Base-by-base conservation (phyloP, 2,329 filamentous ascomycete genomes). In the Neodidymelliopsis sp. region DNA sequence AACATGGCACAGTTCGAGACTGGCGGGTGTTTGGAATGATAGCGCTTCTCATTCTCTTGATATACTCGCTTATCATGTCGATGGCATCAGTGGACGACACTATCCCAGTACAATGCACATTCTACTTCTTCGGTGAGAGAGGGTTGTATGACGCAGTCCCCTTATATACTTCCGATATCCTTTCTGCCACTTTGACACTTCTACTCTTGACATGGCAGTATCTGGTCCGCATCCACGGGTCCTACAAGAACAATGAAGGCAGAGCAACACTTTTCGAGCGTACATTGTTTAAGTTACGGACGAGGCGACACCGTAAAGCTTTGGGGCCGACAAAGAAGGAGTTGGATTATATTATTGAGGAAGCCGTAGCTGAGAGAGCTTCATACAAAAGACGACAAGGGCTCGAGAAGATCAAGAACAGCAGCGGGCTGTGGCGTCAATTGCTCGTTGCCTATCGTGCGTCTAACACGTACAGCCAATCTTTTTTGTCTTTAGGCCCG, bases 11-110 rank as follows among this genome's bases (percentile, higher is more conserved):
- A 6, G 40, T 55, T 12, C 51, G 53, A 8, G 59, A 61, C 23
- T 47, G 46, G 42, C 23, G 53, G 6, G 41, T 57, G 2, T 30
- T 52, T 20, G 54, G 49, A 1, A 55, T 59, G 28, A 20, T 35
- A 39, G 15, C n/a, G 12, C 23, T 53, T 22, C 43, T 57, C 10
- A 19, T 39, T 4, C 23, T 49, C 13, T 38, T 53, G 38, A 34
- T 37, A 19, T 46, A 22, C 29, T 52, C 25, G 23, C 43, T 20
- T 8, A 23, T 28, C 13, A 33, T 25, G 25, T 49, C 23, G 24
- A 45, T 31, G 33, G 41, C 41, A n/a, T 45, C 41, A 11, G 33
- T 31, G 6, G 38, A 55, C 18, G 16, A 28, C 12, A 45, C 53
- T 1, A 31, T 55, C 8, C 49, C 53, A 6, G 22, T 53, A 12